Evolutionary conservation across 2,329 filamentous ascomycete genomes (phyloP).

Genomic region (Pseudopithomyces maydicus): DNA sequence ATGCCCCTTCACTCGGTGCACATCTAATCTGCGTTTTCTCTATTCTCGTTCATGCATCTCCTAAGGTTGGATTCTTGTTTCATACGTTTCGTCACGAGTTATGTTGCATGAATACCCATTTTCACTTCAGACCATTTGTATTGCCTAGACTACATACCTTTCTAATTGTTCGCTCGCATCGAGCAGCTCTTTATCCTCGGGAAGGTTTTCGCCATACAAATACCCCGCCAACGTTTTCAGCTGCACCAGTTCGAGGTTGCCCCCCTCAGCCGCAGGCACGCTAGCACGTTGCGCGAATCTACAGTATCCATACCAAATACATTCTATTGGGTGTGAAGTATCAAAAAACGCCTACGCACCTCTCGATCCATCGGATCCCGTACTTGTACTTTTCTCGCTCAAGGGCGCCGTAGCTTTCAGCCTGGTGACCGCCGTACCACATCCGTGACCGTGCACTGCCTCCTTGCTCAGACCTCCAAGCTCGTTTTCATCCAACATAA

Average conservation of each 20-base stretch:
- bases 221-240: neutral
- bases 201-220: neutral
- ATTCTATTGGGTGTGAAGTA: no score
- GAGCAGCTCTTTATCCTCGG: neutral
- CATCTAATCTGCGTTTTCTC: neutral
- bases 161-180: neutral
- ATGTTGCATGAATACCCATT: slow-evolving; percentile 6
- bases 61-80: neutral
- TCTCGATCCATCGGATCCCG: no score
- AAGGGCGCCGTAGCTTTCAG: no score
- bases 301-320: neutral
- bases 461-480: no score
- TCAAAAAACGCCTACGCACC: no score
- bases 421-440: neutral
- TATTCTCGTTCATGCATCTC: neutral
- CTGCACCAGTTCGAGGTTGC: neutral
- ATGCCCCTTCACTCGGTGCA: neutral
- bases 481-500: no score
- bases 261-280: no score
- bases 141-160: neutral
- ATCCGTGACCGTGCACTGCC: neutral
- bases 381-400: neutral
- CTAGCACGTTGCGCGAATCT: neutral
- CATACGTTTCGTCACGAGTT: neutral
- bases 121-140: neutral